Evolutionary conservation across 2,329 filamentous ascomycete species (phyloP).

Genomic region (Basipetospora chlamydospora): DNA sequence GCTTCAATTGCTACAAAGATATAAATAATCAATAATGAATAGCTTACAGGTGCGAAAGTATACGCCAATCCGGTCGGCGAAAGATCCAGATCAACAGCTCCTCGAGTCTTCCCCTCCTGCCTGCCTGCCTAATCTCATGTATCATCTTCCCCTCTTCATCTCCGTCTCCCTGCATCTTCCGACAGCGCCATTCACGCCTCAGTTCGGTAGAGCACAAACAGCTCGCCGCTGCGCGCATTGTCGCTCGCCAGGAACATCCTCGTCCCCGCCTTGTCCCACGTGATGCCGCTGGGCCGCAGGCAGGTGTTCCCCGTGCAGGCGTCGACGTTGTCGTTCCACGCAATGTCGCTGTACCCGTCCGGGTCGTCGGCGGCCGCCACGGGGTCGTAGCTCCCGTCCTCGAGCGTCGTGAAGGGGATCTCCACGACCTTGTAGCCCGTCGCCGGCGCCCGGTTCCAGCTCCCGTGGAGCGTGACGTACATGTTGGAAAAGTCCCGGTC

Average conservation of each 20-base stretch:
- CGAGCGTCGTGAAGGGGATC: slow-evolving; percentile 17
- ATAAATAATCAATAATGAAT: too few species aligned
- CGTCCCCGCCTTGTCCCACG: slow-evolving; percentile 11
- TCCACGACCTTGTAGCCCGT: slow-evolving; percentile 23
- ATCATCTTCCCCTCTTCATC: too few species aligned
- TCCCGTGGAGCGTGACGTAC: slow-evolving; percentile 47
- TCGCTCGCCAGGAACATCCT: slow-evolving; percentile 14
- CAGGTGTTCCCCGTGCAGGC: slow-evolving; percentile 14
- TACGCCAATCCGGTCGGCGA: too few species aligned
- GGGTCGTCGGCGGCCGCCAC: slow-evolving; percentile 15
- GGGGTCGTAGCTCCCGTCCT: slow-evolving; percentile 15
- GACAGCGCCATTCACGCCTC: too few species aligned
- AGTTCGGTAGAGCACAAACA: slow-evolving; percentile 10
- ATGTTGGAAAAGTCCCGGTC: slow-evolving; percentile 33
- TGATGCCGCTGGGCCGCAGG: slow-evolving; percentile 12
- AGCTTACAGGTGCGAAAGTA: too few species aligned
- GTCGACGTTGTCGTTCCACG: slow-evolving; percentile 18
- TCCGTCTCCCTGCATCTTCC: too few species aligned
- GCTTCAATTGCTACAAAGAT: too few species aligned
- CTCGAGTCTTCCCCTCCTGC: too few species aligned
- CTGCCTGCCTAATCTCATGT: too few species aligned
- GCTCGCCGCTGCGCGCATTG: slow-evolving; percentile 11
- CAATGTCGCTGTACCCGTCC: slow-evolving; percentile 17
- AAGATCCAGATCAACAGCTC: too few species aligned
- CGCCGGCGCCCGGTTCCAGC: slow-evolving; percentile 30